Conservation (phyloP, 108 stramenopile genomes). For the Mediolabrus comicus region DNA sequence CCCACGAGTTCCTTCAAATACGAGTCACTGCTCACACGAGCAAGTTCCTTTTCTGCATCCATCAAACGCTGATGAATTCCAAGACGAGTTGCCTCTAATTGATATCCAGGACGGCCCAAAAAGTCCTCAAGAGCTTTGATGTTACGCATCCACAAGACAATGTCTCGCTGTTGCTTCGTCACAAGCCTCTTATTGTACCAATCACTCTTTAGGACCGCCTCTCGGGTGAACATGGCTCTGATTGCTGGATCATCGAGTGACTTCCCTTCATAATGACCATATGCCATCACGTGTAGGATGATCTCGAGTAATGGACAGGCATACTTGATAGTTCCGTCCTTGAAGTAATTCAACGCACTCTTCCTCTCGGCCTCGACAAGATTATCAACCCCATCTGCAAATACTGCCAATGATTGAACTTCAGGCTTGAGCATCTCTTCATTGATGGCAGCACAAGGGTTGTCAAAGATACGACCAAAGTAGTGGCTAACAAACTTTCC, state of each 20-base stretch:
- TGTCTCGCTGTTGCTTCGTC: conserved; percentile 54
- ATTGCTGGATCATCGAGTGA: conserved; percentile 57
- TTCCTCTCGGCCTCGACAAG: conserved; percentile 52
- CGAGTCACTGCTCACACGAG: conserved; percentile 26
- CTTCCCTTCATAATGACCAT: conserved; percentile 57
- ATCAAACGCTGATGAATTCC: conserved; percentile 38
- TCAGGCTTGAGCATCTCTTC: conserved; percentile 64
- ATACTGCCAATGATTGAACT: conserved; percentile 49
- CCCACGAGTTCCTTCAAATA: conserved; percentile 51
- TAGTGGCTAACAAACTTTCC: conserved; percentile 50
- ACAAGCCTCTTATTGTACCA: conserved; percentile 57
- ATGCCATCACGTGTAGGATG: conserved; percentile 66
- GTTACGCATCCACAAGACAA: conserved; percentile 44
- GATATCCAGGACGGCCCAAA: conserved; percentile 53
- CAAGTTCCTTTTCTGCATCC: conserved; percentile 47
- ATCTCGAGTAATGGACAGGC: conserved; percentile 57
- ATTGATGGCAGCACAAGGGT: conserved; percentile 55
- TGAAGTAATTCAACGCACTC: conserved; percentile 54
- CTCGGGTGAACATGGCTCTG: conserved; percentile 61
- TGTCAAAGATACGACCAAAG: conserved; percentile 62
- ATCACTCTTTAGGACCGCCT: conserved; percentile 51
- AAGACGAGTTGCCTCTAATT: conserved; percentile 41
- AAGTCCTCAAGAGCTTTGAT: conserved; percentile 52
- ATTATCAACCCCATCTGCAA: conserved; percentile 60
- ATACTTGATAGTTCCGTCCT: conserved; percentile 59